Base-by-base conservation (phyloP, 2,329 filamentous ascomycete genomes). In the Cucurbitaria berberidis region DNA sequence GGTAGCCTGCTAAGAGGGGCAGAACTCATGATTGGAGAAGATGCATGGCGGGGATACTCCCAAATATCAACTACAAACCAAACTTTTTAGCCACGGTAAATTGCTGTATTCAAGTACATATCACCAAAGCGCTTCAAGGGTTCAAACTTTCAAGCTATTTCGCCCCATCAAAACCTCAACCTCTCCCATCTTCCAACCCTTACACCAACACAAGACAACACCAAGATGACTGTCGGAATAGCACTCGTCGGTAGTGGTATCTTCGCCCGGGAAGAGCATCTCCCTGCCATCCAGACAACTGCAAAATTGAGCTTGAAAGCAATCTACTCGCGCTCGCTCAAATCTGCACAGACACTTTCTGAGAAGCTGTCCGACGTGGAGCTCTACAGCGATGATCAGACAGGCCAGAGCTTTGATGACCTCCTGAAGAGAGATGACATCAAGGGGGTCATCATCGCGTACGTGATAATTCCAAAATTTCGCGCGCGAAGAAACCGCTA, bases 221-320 rank as follows among this genome's bases (percentile, higher is more conserved):
- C 43, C 29, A 30, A 24, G 10, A 62, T 68, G 65, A 61, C 72
- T n/a, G 73, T 83, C 45, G 82, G 82, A 53, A 77, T 88, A 36
- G 86, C 86, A 39, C 79, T 89, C 50, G 81, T 89, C 47, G 86
- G 86, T 32, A 82, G 83, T 56, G 86, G 85, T 64, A 84, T 88
- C 63, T 87, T 87, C 62, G 83, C 82, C 60, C 81, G 81, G 63
- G 81, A 82, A 66, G 76, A 85, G 57, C 85, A 86, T 62, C 75
- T 86, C 57, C 87, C 87, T 11, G 87, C 87, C 39, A 81, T 90
- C 46, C 76, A 83, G 60, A 79, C 81, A 24, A 79, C 75, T 67
- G 53, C 75, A 83, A 38, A 54, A 32, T 74, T 89, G 10, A 71
- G 74, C 11, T 80, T 90, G 59, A 88, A 85, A 74, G 86, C 86